phyloP scores from a whole-genome alignment of 169 alveolate genomes.

The Plasmodium vivax region DNA sequence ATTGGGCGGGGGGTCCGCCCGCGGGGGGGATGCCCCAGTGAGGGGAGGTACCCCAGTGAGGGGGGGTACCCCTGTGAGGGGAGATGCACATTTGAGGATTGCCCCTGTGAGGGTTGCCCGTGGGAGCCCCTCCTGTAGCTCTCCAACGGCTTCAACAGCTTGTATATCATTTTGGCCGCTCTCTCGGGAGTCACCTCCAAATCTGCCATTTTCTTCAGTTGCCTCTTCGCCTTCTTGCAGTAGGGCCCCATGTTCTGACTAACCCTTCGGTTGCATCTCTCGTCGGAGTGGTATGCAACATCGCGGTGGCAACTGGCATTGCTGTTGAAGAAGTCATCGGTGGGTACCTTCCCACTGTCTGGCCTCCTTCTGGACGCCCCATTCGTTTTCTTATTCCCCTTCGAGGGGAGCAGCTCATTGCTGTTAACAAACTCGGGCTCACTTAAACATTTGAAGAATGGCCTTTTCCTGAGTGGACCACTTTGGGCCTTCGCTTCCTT shows the following conservation, averaged over 20 bases:
- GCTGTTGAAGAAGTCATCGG: background rate
- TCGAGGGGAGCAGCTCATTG: background rate
- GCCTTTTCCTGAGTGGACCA: background rate
- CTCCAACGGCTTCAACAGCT: background rate
- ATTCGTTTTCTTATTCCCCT: background rate
- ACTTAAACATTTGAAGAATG: slow-evolving; percentile 1
- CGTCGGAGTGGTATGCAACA: background rate
- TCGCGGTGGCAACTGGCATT: background rate
- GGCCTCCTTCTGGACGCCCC: background rate
- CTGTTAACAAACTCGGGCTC: slow-evolving; percentile 1
- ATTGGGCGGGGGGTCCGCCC: background rate
- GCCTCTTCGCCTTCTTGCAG: background rate
- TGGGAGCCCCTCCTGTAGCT: background rate
- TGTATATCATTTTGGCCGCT: background rate
- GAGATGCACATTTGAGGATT: too few species aligned
- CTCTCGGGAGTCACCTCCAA: background rate
- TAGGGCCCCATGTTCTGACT: background rate
- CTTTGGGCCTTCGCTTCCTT: background rate
- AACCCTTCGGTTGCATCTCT: background rate
- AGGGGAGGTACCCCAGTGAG: too few species aligned
- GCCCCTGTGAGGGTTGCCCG: background rate
- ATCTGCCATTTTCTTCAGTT: background rate
- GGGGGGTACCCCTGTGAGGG: too few species aligned
- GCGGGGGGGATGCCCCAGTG: too few species aligned
- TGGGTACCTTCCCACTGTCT: background rate